Evolutionary conservation across 768 basidiomycete genomes (phyloP), one percentile per base, ranked within the genome.

Genomic region (Mycena sanguinolenta): DNA sequence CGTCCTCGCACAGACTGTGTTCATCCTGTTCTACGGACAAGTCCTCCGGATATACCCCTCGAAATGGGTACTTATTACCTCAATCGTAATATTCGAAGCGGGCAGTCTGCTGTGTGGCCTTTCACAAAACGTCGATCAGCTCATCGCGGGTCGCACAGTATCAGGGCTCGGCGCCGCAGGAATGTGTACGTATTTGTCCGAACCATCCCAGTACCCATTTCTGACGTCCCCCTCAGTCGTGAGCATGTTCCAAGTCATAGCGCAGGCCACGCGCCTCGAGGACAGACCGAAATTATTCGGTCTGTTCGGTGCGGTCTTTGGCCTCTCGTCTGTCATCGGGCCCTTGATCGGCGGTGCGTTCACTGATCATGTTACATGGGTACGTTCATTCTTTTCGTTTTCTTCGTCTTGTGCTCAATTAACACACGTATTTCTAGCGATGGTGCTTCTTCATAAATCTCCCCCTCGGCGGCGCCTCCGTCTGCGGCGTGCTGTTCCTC

Each of bases 391-490:
- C 12, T 2, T 12, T 46, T 21, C 21, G n/a, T 46, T n/a, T n/a
- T 2, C n/a, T 8, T 2, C 44, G 8, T 17, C n/a, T n/a, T n/a
- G 21, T 46, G 8, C 8, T 9, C 6, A n/a, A n/a, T 46, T 23
- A n/a, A 46, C n/a, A 7, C 6, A 7, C n/a, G n/a, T n/a, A n/a
- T 12, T 46, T n/a, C 6, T n/a, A 46, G 44, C 44, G 44, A 9
- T 46, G 44, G 44, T 46, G 44, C 21, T 46, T 46, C 21, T 46
- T 46, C 44, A 58, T 58, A 30, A 58, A 58, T 14, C 55, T 58
- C 21, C 55, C 55, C 34, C 1, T 58, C 32, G 55, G 55, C 2
- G 55, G 55, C 34, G 34, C 38, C 34, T 58, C 55, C 36, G 3
- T 58, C 16, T 5, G 10, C 17, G 55, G 32, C n/a, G 55, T 38